These are phyloP conservation scores for Stipa capillata DNA, from an alignment of 176 grass and related monocot genomes.

Conservation along the genomic window DNA sequence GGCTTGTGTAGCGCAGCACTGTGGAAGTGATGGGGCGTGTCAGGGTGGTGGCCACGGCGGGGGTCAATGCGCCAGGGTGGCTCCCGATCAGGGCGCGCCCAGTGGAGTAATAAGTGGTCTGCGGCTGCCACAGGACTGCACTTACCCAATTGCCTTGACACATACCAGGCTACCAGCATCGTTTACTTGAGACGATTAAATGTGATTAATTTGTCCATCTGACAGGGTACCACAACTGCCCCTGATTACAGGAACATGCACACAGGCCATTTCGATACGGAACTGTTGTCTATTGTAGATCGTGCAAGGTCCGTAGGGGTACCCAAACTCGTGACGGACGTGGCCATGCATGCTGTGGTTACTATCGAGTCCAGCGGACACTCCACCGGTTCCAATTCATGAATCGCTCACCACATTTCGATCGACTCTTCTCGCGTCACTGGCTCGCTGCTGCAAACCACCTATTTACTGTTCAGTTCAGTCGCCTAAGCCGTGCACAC, in stretches of 20 bases:
- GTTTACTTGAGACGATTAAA: background rate
- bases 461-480: background rate
- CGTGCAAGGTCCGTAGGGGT: background rate
- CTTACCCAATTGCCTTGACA: background rate
- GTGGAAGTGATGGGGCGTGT: background rate
- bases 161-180: background rate
- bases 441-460: too few species aligned
- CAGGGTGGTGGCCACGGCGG: background rate
- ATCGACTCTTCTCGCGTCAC: background rate
- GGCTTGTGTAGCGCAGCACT: background rate
- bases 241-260: background rate
- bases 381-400: background rate
- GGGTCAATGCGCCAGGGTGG: slow-evolving; percentile 38
- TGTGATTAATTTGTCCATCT: background rate
- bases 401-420: background rate
- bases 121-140: background rate
- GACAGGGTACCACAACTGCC: background rate
- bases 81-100: background rate
- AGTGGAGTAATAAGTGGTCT: background rate
- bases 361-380: background rate
- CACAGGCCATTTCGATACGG: background rate
- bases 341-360: background rate
- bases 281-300: background rate
- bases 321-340: background rate
- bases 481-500: too few species aligned